Evolutionary conservation across 2,329 filamentous ascomycete species (phyloP).

Genomic region (Xenoacremonium recifei): DNA sequence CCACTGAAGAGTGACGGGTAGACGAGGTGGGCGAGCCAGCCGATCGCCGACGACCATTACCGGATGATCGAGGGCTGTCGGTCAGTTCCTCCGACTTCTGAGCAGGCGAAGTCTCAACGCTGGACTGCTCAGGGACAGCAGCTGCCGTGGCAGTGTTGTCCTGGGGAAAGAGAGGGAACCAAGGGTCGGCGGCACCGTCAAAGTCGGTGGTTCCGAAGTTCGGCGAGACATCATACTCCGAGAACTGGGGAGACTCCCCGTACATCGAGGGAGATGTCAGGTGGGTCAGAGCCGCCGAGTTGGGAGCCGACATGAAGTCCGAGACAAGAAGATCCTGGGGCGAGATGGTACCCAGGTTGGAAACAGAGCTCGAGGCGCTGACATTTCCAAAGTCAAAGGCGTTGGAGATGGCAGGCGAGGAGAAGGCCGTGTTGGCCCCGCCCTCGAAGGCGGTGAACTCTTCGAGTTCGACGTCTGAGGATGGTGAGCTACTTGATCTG

Average conservation of each 20-base stretch:
- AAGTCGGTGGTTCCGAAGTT: constrained; percentile 65
- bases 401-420: constrained; percentile 50
- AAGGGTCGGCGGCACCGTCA: constrained; percentile 51
- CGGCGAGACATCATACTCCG: constrained; percentile 75
- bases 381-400: constrained; percentile 52
- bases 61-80: constrained; percentile 37
- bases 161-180: constrained; percentile 73
- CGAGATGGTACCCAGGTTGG: constrained; percentile 71
- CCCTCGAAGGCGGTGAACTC: constrained; percentile 58
- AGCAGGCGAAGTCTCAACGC: constrained; percentile 41
- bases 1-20: constrained; percentile 63
- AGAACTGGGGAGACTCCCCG: constrained; percentile 71
- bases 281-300: constrained; percentile 78
- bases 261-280: constrained; percentile 81
- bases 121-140: constrained; percentile 23
- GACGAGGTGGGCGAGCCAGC: constrained; percentile 41
- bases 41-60: constrained; percentile 45
- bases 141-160: constrained; percentile 29
- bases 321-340: constrained; percentile 77
- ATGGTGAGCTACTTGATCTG: constrained; percentile 29
- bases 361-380: constrained; percentile 47
- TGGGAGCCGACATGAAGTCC: constrained; percentile 73
- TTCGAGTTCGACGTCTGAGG: constrained; percentile 53
- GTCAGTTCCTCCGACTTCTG: constrained; percentile 50
- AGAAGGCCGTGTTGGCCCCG: constrained; percentile 49